Conservation (phyloP, 345 rosid species). For the Stellera chamaejasme region DNA sequence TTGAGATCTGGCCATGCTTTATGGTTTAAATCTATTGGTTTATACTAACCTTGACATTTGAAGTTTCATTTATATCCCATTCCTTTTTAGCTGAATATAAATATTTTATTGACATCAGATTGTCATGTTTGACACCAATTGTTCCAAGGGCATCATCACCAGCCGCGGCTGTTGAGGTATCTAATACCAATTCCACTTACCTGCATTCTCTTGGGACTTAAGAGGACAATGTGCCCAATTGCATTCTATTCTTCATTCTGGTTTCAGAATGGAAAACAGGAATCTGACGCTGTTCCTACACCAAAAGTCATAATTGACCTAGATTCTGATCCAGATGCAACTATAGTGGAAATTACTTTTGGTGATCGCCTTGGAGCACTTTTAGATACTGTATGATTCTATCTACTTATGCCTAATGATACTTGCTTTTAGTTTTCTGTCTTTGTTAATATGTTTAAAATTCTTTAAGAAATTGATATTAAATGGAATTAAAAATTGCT, state of each 20-base stretch:
- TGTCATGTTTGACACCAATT: slow-evolving; percentile 28
- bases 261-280: slow-evolving; percentile 36
- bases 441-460: neutral
- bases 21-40: neutral
- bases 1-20: neutral
- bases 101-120: slow-evolving; percentile 30
- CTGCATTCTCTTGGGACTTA: neutral
- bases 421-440: slow-evolving; percentile 1
- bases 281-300: slow-evolving; percentile 62
- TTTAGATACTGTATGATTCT: slow-evolving; percentile 63
- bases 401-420: slow-evolving; percentile 1
- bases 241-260: slow-evolving; percentile 6
- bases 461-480: neutral
- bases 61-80: slow-evolving; percentile 3
- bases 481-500: neutral
- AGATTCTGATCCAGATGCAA: slow-evolving; percentile 89
- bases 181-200: slow-evolving; percentile 9
- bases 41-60: neutral
- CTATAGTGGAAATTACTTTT: slow-evolving; percentile 78
- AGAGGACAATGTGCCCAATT: neutral
- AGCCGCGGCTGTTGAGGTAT: slow-evolving; percentile 75
- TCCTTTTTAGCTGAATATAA: slow-evolving; percentile 4
- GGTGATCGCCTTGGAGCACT: slow-evolving; percentile 99
- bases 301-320: slow-evolving; percentile 92
- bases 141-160: slow-evolving; percentile 49